Evolutionary conservation across 192 early-diverging fungal species (phyloP), one percentile per base, ranked within the genome.

Genomic region (Allomyces macrogynus): DNA sequence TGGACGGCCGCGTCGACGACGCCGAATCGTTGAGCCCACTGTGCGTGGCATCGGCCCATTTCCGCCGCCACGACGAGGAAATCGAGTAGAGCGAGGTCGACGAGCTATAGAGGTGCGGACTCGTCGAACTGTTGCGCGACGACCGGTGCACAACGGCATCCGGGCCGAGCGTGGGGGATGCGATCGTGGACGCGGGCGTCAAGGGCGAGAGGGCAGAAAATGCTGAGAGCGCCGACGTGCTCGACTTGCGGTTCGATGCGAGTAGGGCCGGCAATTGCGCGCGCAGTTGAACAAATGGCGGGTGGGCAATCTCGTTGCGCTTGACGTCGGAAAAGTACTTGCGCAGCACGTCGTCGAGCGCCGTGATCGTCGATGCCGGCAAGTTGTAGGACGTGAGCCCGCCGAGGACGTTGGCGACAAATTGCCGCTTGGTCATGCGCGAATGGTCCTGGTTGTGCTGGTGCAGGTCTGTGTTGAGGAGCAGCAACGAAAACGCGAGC

Each of bases 401-500:
- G 20, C 20, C 20, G 12, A 57, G 12, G 49, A n/a, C 20, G 12
- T 57, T 57, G 49, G 49, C 49, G 1, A 57, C 49, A 20, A 57
- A 57, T 57, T 14, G 12, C 12, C 49, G 49, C 49, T 57, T 57
- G 49, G 49, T 57, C 49, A 57, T 57, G 20, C 49, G 49, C 16
- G 49, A 57, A 57, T 14, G 49, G 5, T n/a, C 49, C 49, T 57
- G 49, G 20, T 20, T n/a, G 49, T 57, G 49, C 16, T 14, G 20
- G 65, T 66, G 54, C 23, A 66, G 65, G 18, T 66, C 65, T 54
- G 65, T 66, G 49, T 66, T 66, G 1, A 66, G 54, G 43, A 66
- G 61, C 49, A 66, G 24, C 4, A 66, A 23, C n/a, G 65, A 66
- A 20, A 24, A 43, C 20, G 49, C 14, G 20, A 66, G 44, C 8